Evolutionary conservation across 257 asterid genomes (phyloP).

Genomic region (Solanum lycopersicoides): DNA sequence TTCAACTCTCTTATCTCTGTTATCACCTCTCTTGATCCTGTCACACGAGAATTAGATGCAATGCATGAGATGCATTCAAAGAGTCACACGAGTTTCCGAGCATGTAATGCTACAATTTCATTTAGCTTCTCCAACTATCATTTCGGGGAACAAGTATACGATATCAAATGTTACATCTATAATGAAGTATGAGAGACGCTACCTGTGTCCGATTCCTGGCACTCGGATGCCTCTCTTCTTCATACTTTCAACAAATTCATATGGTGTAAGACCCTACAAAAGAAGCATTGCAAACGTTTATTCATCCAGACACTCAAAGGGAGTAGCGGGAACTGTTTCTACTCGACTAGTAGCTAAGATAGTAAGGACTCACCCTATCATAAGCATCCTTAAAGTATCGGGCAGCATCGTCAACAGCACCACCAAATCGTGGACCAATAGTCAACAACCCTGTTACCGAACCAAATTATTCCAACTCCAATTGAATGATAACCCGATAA

Average conservation of each 20-base stretch:
- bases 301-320: background rate
- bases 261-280: constrained; percentile 75
- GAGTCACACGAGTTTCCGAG: background rate
- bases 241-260: constrained; percentile 96
- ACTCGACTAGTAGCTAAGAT: background rate
- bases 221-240: constrained; percentile 98
- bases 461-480: background rate
- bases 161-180: background rate
- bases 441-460: constrained; percentile 72
- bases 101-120: background rate
- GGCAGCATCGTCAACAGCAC: constrained; percentile 99
- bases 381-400: constrained; percentile 98
- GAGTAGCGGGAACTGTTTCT: background rate
- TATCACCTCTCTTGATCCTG: constrained; percentile 98
- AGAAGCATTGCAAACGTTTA: background rate
- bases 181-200: background rate
- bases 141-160: background rate
- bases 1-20: constrained; percentile 98
- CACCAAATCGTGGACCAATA: constrained; percentile 99
- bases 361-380: constrained; percentile 46
- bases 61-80: background rate
- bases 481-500: background rate
- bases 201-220: constrained; percentile 99
- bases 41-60: background rate
- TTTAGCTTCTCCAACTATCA: background rate